Conservation (phyloP, 371 early-diverging fungal species). For the Circinella minor region DNA sequence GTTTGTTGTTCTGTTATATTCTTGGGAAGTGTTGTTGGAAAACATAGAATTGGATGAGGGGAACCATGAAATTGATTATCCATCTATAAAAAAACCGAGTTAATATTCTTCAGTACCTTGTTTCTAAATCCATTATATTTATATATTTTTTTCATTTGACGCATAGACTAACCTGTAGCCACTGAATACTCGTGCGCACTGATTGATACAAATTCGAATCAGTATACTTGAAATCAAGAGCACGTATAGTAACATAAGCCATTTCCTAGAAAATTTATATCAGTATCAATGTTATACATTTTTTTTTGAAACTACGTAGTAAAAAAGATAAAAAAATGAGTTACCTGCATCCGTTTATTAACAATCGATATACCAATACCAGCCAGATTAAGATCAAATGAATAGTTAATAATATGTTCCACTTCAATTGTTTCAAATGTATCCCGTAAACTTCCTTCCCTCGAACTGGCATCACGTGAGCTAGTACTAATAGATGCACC, state of each 20-base stretch:
- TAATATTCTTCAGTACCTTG: not conserved
- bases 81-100: conserved; percentile 45
- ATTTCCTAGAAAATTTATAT: conserved; percentile 62
- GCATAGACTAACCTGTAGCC: conserved; percentile 62
- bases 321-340: not conserved
- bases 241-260: conserved; percentile 72
- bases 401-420: conserved; percentile 39
- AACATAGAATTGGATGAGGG: conserved; percentile 80
- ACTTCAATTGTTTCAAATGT: conserved; percentile 60
- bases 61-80: conserved; percentile 86
- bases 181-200: conserved; percentile 65
- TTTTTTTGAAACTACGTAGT: not conserved
- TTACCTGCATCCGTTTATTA: conserved; percentile 48
- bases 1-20: conserved; percentile 47
- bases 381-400: conserved; percentile 46
- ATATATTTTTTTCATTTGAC: too few species aligned
- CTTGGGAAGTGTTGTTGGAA: conserved; percentile 77
- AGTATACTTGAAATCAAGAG: conserved; percentile 65
- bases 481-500: conserved; percentile 38
- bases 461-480: conserved; percentile 32
- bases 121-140: too few species aligned
- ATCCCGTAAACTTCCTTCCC: conserved; percentile 50
- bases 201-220: conserved; percentile 75
- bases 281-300: not conserved
- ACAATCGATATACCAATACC: conserved; percentile 83